phyloP scores from a whole-genome alignment of 192 early-diverging fungal genomes.

The Geosiphon pyriformis region DNA sequence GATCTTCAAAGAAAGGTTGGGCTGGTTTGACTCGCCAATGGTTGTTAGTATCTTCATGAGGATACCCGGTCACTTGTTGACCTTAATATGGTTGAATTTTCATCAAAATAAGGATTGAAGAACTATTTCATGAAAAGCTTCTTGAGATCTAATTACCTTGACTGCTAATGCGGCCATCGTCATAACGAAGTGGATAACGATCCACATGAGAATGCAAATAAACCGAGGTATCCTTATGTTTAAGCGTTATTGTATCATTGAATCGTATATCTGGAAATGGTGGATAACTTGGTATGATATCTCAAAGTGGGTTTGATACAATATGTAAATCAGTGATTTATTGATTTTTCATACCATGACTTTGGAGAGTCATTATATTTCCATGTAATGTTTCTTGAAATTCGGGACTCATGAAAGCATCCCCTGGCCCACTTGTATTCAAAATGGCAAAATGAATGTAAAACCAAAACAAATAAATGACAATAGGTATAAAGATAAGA shows the following conservation, averaged over 20 bases:
- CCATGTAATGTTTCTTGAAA: slow-evolving; percentile 84
- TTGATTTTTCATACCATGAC: too few relatives aligned
- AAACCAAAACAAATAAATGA: slow-evolving; percentile 82
- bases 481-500: slow-evolving; percentile 75
- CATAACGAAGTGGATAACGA: slow-evolving; percentile 84
- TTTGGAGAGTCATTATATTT: slow-evolving; percentile 61
- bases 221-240: slow-evolving; percentile 67
- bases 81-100: slow-evolving; percentile 43
- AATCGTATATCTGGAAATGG: slow-evolving; percentile 68
- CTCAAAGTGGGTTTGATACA: too few relatives aligned
- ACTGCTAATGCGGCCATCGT: slow-evolving; percentile 83
- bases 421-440: slow-evolving; percentile 78
- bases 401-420: slow-evolving; percentile 83
- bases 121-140: slow-evolving; percentile 45
- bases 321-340: too few relatives aligned
- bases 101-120: neutral
- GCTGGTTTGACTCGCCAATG: slow-evolving; percentile 49
- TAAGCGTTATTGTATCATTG: slow-evolving; percentile 70
- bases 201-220: slow-evolving; percentile 77
- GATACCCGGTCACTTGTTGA: slow-evolving; percentile 88
- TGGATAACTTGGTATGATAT: too few relatives aligned
- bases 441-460: slow-evolving; percentile 89
- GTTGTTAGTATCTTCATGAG: slow-evolving; percentile 66
- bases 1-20: slow-evolving; percentile 27
- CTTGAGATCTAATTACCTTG: slow-evolving; percentile 53